Percentiles rank a stretch among this genome's conserved stretches.
Evolutionary conservation across 2,329 filamentous ascomycete species (phyloP).

Genomic region (Pestalotiopsis sp.): DNA sequence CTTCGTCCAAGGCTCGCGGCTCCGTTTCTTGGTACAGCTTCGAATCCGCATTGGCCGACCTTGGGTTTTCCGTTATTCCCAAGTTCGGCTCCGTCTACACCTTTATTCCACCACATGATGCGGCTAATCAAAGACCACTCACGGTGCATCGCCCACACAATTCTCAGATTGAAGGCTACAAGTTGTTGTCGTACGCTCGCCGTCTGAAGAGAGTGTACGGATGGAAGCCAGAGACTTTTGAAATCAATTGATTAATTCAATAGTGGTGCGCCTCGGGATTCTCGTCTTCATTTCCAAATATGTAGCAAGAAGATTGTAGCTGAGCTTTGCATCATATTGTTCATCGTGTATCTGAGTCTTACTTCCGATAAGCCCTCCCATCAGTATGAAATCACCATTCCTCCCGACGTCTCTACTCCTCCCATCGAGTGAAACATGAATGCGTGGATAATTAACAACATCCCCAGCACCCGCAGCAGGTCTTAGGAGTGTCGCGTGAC

Average conservation of each 20-base stretch:
- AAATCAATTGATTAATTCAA: not conserved
- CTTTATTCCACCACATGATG: conserved; percentile 31
- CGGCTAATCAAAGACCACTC: conserved; percentile 27
- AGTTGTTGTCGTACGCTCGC: conserved; percentile 26
- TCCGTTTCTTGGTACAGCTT: conserved; percentile 38
- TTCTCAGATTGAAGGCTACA: conserved; percentile 34
- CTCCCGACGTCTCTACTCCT: not conserved
- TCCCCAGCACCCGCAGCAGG: not conserved
- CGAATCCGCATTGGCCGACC: conserved; percentile 38
- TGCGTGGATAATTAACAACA: not conserved
- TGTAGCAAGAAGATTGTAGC: not conserved
- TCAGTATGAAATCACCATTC: not conserved
- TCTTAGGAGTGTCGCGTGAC: not conserved
- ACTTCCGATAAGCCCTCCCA: not conserved
- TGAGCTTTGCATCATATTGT: not conserved
- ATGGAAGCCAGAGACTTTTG: conserved; percentile 35
- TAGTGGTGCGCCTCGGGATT: not conserved
- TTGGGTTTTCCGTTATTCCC: conserved; percentile 41
- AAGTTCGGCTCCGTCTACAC: conserved; percentile 42
- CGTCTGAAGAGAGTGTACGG: conserved; percentile 36
- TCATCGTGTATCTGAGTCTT: not conserved
- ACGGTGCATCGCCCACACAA: conserved; percentile 38
- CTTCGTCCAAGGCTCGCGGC: conserved; percentile 27
- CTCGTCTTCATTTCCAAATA: not conserved
- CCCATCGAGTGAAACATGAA: not conserved